Percentiles rank a stretch among this genome's conserved stretches.
These are phyloP conservation scores for Mallotus japonicus DNA, from an alignment of 441 rosid species.

Conservation along the genomic window DNA sequence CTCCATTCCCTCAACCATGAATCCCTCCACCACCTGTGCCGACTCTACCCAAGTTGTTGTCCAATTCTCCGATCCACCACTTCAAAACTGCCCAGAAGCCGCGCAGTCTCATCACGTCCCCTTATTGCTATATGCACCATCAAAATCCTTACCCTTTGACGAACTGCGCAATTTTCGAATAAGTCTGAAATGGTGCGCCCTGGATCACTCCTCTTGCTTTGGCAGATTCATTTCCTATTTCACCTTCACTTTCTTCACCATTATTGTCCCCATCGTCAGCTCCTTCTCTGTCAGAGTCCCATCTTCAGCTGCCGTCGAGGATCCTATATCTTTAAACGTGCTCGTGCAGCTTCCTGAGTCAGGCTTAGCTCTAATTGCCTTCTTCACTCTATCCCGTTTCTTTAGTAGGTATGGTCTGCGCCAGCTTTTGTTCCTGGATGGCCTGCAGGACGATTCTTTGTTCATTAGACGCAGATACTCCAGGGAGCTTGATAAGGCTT, in stretches of 20 bases:
- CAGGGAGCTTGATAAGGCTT: slow-evolving; percentile 54
- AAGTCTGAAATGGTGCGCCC: slow-evolving; percentile 61
- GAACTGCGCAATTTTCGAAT: slow-evolving; percentile 49
- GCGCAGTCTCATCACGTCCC: slow-evolving; percentile 21
- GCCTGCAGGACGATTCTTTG: slow-evolving; percentile 45
- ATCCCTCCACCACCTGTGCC: not conserved
- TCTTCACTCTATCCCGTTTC: slow-evolving; percentile 54
- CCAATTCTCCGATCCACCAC: slow-evolving; percentile 2
- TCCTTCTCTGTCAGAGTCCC: slow-evolving; percentile 37
- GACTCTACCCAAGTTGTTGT: not conserved
- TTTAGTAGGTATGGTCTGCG: slow-evolving; percentile 49
- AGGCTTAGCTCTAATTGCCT: slow-evolving; percentile 48
- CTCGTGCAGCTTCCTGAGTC: slow-evolving; percentile 70
- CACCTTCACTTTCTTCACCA: slow-evolving; percentile 41
- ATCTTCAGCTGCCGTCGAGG: slow-evolving; percentile 24
- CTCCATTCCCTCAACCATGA: too few relatives aligned
- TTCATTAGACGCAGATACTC: slow-evolving; percentile 49
- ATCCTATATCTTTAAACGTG: slow-evolving; percentile 50
- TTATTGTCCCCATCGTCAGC: slow-evolving; percentile 45
- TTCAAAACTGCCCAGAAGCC: not conserved
- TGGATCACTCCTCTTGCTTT: slow-evolving; percentile 60
- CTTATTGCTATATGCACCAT: slow-evolving; percentile 39
- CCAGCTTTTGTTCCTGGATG: slow-evolving; percentile 66
- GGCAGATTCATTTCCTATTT: slow-evolving; percentile 49
- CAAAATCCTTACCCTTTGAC: slow-evolving; percentile 38